Evolutionary conservation across 2,329 filamentous ascomycete genomes (phyloP), one percentile per base, ranked within the genome.

Genomic region (Calonectria multiphialidica): DNA sequence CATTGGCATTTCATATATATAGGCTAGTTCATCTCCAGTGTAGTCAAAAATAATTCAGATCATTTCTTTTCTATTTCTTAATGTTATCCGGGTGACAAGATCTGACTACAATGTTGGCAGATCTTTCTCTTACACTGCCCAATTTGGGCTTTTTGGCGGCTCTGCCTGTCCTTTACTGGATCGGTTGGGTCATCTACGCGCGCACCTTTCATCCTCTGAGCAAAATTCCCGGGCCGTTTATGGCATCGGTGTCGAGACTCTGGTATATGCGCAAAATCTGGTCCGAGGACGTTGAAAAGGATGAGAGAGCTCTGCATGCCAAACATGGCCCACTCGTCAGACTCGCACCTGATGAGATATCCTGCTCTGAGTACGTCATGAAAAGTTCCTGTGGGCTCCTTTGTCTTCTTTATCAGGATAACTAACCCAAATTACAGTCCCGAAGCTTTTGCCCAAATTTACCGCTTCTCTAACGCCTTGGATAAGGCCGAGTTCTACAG

Each of bases 401-500:
- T 37, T 18, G 23, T 15, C 4, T 23, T 25, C 25, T 23, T 37
- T 23, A 21, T 5, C n/a, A 16, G 16, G 6, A 8, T 57, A 7
- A 13, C 5, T 57, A 12, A 57, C 30, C 3, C 10, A 6, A 57
- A 40, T 40, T 16, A 7, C 8, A 62, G 57, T 23, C 66, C 66
- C 21, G 57, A 69, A 37, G 66, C 66, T 18, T 53, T 69, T 28
- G 62, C 35, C 1, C 25, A 35, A n/a, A 69, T 69, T 6, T 69
- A 69, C 25, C 28, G 45, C 3, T 44, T 69, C 25, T n/a, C 57
- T 23, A 44, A 42, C 8, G 37, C 57, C 18, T 21, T 62, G 8
- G 57, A 62, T 23, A 55, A 69, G 59, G 42, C 66, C 5, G 66
- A 69, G n/a, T 69, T 69, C 6, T 69, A 69, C 57, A 42, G 13